These are phyloP conservation scores for Podaxis carcinomalis DNA, from an alignment of 768 basidiomycete species.

Conservation along the genomic window DNA sequence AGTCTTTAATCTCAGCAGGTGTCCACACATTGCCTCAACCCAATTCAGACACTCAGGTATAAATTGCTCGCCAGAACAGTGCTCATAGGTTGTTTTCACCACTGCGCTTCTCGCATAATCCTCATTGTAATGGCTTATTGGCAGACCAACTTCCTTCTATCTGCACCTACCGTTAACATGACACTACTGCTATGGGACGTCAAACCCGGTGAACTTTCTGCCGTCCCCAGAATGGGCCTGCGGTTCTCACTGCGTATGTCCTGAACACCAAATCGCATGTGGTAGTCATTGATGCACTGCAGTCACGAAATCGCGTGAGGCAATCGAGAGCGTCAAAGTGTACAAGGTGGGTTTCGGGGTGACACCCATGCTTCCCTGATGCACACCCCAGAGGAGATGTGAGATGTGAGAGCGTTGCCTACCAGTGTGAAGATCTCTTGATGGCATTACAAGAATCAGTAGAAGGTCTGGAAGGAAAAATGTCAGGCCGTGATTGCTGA, in stretches of 20 bases:
- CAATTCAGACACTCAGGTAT: not conserved
- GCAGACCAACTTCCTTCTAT: not conserved
- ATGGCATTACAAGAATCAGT: constrained; percentile 28
- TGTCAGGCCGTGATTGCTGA: constrained; percentile 26
- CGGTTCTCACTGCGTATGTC: constrained; percentile 23
- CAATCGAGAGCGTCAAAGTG: constrained; percentile 33
- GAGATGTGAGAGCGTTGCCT: constrained; percentile 30
- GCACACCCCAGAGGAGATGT: constrained; percentile 31
- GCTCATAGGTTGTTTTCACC: not conserved
- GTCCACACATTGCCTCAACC: not conserved
- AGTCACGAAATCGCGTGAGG: constrained; percentile 26
- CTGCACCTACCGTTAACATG: not conserved
- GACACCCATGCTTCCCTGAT: not conserved
- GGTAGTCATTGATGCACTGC: not conserved
- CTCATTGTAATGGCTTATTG: not conserved
- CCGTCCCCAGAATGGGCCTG: constrained; percentile 26
- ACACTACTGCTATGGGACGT: not conserved
- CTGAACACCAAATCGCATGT: not conserved
- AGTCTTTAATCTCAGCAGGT: too few relatives aligned
- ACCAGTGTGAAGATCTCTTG: constrained; percentile 27
- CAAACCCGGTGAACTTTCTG: constrained; percentile 12
- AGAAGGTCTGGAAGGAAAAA: constrained; percentile 26
- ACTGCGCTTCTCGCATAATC: not conserved
- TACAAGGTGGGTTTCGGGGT: constrained; percentile 25
- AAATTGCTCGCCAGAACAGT: not conserved